Conservation (phyloP, 768 basidiomycete genomes). For the Boletus fagicola region DNA sequence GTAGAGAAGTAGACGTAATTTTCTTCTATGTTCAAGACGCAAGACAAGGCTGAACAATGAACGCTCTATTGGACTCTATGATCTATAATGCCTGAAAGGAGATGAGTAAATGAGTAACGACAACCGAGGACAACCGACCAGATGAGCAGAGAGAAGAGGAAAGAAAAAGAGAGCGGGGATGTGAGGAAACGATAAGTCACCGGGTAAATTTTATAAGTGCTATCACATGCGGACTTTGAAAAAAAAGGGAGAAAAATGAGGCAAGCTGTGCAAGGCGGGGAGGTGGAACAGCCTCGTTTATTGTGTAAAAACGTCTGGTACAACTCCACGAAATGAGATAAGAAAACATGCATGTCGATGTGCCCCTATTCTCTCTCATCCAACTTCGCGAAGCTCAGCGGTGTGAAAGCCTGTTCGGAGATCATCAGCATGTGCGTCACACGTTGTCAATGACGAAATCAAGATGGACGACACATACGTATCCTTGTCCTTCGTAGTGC, state of each 20-base stretch:
- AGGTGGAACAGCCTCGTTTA: slow-evolving; percentile 13
- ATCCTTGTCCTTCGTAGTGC: slow-evolving; percentile 87
- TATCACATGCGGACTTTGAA: slow-evolving; percentile 33
- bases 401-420: slow-evolving; percentile 43
- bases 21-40: slow-evolving; percentile 37
- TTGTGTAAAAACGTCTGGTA: slow-evolving; percentile 17
- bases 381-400: slow-evolving; percentile 46
- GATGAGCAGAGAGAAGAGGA: slow-evolving; percentile 28
- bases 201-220: slow-evolving; percentile 18
- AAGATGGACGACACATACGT: slow-evolving; percentile 54
- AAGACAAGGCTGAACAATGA: slow-evolving; percentile 16
- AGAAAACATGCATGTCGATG: slow-evolving; percentile 18
- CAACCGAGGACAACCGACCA: slow-evolving; percentile 21
- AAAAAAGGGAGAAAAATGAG: neutral
- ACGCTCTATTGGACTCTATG: slow-evolving; percentile 59
- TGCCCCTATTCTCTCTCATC: slow-evolving; percentile 35
- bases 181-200: slow-evolving; percentile 8
- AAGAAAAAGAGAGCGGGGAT: slow-evolving; percentile 34
- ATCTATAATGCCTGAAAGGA: slow-evolving; percentile 37
- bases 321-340: slow-evolving; percentile 16
- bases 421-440: slow-evolving; percentile 28
- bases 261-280: neutral
- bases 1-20: slow-evolving; percentile 33
- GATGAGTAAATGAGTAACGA: neutral
- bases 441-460: slow-evolving; percentile 22